Evolutionary conservation across 495 filamentous ascomycete genomes (phyloP).

Genomic region (Letharia columbiana): DNA sequence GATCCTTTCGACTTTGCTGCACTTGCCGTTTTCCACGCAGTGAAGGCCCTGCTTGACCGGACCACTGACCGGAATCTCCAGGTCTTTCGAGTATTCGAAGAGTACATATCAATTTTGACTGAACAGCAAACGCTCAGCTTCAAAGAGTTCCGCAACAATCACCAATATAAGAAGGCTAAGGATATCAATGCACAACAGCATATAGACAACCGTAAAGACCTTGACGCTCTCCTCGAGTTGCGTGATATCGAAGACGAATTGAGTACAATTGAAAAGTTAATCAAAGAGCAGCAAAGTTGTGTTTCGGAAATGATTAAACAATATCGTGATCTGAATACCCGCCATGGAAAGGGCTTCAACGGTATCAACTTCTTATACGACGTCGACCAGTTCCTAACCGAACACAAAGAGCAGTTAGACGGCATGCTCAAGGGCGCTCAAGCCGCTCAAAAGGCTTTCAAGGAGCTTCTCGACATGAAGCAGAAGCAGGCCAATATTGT

Average conservation of each 20-base stretch:
- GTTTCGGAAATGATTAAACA: slow-evolving; percentile 43
- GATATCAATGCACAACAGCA: slow-evolving; percentile 19
- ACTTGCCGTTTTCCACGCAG: slow-evolving; percentile 52
- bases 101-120: slow-evolving; percentile 58
- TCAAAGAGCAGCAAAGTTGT: slow-evolving; percentile 46
- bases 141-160: slow-evolving; percentile 47
- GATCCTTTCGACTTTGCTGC: slow-evolving; percentile 56
- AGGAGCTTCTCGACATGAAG: slow-evolving; percentile 59
- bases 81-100: slow-evolving; percentile 58
- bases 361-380: slow-evolving; percentile 43
- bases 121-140: slow-evolving; percentile 56
- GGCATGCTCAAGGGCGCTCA: slow-evolving; percentile 50
- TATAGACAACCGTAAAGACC: slow-evolving; percentile 47
- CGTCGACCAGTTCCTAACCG: slow-evolving; percentile 43
- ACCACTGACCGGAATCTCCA: slow-evolving; percentile 53
- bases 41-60: slow-evolving; percentile 52
- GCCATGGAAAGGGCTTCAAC: slow-evolving; percentile 29
- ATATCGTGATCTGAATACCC: slow-evolving; percentile 28
- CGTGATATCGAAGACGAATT: slow-evolving; percentile 62
- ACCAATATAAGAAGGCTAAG: slow-evolving; percentile 15
- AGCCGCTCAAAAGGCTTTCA: slow-evolving; percentile 42
- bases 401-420: slow-evolving; percentile 47
- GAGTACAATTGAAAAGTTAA: slow-evolving; percentile 47
- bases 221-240: slow-evolving; percentile 55
- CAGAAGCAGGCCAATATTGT: slow-evolving; percentile 62